Percentiles rank a stretch among this genome's conserved stretches.
Evolutionary conservation across 2,329 filamentous ascomycete species (phyloP).

Genomic region (Botryotinia calthae): DNA sequence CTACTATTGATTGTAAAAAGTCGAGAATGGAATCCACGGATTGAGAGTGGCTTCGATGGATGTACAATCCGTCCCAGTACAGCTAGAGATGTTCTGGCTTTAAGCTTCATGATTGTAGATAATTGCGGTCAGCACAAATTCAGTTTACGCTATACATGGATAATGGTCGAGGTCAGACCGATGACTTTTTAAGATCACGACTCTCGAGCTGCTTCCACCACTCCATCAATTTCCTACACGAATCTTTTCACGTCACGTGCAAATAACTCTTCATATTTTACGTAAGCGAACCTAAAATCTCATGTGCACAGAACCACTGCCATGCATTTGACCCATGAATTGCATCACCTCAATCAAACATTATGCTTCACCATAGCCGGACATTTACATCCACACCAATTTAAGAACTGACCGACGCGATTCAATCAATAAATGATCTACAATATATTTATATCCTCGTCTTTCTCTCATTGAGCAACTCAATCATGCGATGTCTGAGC

Average conservation of each 20-base stretch:
- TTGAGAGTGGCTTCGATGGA: conserved; percentile 8
- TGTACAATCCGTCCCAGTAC: conserved; percentile 1
- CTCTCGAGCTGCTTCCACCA: not conserved
- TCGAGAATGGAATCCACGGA: conserved; percentile 2
- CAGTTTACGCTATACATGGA: not conserved
- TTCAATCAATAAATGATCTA: not conserved
- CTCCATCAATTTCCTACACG: not conserved
- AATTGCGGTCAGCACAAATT: not conserved
- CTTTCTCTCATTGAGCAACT: not conserved
- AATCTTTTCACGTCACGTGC: conserved; percentile 1
- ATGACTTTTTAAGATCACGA: not conserved
- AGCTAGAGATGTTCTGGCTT: conserved; percentile 4
- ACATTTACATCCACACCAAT: not conserved
- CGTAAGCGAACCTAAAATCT: not conserved
- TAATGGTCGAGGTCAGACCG: not conserved
- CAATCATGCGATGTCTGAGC: conserved; percentile 35
- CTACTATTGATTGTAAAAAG: conserved; percentile 24
- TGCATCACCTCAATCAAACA: conserved; percentile 1
- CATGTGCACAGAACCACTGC: too few species aligned
- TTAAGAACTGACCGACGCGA: not conserved
- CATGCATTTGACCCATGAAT: not conserved
- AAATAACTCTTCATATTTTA: not conserved
- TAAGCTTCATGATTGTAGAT: not conserved
- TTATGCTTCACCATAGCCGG: not conserved
- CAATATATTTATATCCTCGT: conserved; percentile 9